Conservation (phyloP, 1,284 basidiomycete genomes). For the Stygiomarasmius scandens region DNA sequence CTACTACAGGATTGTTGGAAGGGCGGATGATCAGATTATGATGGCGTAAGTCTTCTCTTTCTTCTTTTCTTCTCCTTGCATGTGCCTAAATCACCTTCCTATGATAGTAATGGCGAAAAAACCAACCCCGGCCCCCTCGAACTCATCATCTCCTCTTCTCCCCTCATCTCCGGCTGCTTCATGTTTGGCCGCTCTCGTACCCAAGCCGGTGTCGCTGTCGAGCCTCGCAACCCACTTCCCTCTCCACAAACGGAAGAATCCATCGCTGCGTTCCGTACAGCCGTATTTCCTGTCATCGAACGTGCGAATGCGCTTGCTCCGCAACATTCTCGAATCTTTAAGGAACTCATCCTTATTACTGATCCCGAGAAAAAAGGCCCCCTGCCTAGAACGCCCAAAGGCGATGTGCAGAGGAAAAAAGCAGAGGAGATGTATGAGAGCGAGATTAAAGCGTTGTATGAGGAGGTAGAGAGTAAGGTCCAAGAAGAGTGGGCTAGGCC, state of each 20-base stretch:
- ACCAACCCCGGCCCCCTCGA: constrained; percentile 3
- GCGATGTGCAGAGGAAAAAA: constrained; percentile 27
- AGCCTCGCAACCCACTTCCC: constrained; percentile 21
- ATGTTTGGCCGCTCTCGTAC: constrained; percentile 35
- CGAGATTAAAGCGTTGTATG: constrained; percentile 3
- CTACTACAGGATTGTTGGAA: not conserved
- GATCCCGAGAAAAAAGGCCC: not conserved
- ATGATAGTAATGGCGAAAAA: constrained; percentile 2
- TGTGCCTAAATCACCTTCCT: not conserved
- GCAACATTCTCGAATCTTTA: constrained; percentile 42
- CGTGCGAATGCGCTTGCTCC: constrained; percentile 42
- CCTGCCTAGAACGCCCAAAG: constrained; percentile 27
- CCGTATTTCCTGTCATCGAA: constrained; percentile 37
- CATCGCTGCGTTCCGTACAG: constrained; percentile 25
- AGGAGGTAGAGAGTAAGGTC: not conserved
- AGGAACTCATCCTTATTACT: constrained; percentile 27
- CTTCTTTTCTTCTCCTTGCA: no score
- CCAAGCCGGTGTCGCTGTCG: constrained; percentile 35
- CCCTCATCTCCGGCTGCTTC: constrained; percentile 16
- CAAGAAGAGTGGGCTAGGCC: not conserved
- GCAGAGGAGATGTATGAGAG: constrained; percentile 1
- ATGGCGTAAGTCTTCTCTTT: not conserved
- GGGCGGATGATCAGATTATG: constrained; percentile 1
- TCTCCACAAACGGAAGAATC: constrained; percentile 22
- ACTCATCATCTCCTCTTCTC: not conserved